Percentiles rank a stretch among this genome's conserved stretches.
These are phyloP conservation scores for Aureobasidium sp. DNA, from an alignment of 2,329 filamentous ascomycete genomes.

Conservation along the genomic window DNA sequence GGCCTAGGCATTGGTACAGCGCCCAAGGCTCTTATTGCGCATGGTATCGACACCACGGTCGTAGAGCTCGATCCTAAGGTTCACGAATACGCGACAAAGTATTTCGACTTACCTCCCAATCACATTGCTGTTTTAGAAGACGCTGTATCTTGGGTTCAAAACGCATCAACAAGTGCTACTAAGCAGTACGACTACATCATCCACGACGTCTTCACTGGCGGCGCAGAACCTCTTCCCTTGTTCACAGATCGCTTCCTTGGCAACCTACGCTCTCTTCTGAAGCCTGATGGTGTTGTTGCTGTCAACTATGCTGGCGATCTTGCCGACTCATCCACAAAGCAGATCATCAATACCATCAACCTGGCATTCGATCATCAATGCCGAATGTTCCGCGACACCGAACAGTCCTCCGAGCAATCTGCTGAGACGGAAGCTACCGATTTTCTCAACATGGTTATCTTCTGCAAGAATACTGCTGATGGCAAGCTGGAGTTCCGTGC, in stretches of 20 bases:
- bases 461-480: conserved; percentile 50
- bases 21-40: conserved; percentile 74
- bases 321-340: conserved; percentile 62
- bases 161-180: conserved; percentile 17
- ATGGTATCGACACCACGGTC: conserved; percentile 86
- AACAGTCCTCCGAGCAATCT: conserved; percentile 27
- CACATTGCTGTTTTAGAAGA: conserved; percentile 77
- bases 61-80: conserved; percentile 92
- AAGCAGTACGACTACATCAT: conserved; percentile 79
- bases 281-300: conserved; percentile 72
- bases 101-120: conserved; percentile 72
- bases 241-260: conserved; percentile 82
- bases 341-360: conserved; percentile 76
- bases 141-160: conserved; percentile 61
- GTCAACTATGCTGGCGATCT: conserved; percentile 97
- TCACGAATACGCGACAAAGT: conserved; percentile 70
- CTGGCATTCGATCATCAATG: conserved; percentile 74
- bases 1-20: conserved; percentile 90
- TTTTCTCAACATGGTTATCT: conserved; percentile 95
- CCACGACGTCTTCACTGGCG: conserved; percentile 96
- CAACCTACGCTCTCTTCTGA: conserved; percentile 63
- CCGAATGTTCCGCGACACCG: conserved; percentile 78
- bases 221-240: conserved; percentile 78
- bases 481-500: conserved; percentile 52
- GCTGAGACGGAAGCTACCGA: conserved; percentile 39